These are phyloP conservation scores for Rubroboletus satanas DNA, from an alignment of 768 basidiomycete genomes.

Conservation along the genomic window DNA sequence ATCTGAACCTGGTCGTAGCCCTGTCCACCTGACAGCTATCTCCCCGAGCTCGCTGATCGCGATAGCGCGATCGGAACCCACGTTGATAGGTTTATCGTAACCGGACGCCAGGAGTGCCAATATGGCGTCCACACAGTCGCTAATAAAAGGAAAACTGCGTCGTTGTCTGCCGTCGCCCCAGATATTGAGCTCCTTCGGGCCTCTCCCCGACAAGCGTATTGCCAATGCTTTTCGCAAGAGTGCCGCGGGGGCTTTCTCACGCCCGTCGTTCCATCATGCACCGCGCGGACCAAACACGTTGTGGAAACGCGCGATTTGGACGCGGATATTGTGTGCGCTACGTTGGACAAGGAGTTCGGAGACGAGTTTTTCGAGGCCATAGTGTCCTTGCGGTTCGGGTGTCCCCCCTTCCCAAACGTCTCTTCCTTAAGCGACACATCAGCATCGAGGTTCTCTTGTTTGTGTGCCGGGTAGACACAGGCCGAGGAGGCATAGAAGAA, in stretches of 20 bases:
- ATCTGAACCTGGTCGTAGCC: conserved; percentile 21
- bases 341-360: conserved; percentile 45
- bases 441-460: conserved; percentile 33
- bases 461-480: conserved; percentile 49
- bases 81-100: conserved; percentile 41
- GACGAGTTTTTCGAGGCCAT: conserved; percentile 55
- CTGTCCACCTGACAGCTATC: conserved; percentile 36
- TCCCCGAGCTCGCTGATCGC: conserved; percentile 41
- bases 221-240: conserved; percentile 51
- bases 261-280: conserved; percentile 51
- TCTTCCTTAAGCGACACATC: conserved; percentile 46
- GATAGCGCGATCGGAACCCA: conserved; percentile 47
- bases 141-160: conserved; percentile 54
- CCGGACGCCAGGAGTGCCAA: conserved; percentile 40
- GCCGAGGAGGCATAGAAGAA: conserved; percentile 59
- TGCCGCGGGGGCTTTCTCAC: conserved; percentile 58
- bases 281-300: conserved; percentile 57
- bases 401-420: conserved; percentile 37
- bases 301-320: conserved; percentile 54
- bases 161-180: conserved; percentile 55
- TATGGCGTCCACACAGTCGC: conserved; percentile 51
- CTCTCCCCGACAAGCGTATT: conserved; percentile 8
- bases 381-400: conserved; percentile 51
- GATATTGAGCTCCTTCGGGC: conserved; percentile 40
- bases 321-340: conserved; percentile 29